phyloP scores from a whole-genome alignment of 257 asterid species.

The Plectranthus barbatus region DNA sequence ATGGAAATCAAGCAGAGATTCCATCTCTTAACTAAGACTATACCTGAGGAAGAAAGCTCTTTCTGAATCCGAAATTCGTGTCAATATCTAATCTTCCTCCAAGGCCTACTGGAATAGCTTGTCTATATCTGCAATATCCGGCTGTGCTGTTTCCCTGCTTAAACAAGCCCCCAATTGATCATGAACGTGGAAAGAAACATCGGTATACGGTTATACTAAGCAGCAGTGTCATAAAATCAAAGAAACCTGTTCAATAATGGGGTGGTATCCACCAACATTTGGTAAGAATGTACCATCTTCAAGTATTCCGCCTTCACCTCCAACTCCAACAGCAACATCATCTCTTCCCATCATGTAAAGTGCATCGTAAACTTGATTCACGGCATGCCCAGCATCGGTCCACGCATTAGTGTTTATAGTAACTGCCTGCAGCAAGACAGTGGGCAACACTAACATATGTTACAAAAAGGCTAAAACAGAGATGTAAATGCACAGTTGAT shows the following conservation, averaged over 20 bases:
- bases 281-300: slow-evolving; percentile 61
- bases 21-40: neutral
- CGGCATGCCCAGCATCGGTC: slow-evolving; percentile 72
- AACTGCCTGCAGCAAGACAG: slow-evolving; percentile 47
- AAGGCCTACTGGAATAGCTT: slow-evolving; percentile 63
- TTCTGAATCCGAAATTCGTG: slow-evolving; percentile 63
- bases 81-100: slow-evolving; percentile 68
- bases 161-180: neutral
- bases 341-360: slow-evolving; percentile 95
- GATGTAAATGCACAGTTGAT: neutral
- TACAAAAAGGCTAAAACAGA: neutral
- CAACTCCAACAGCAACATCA: slow-evolving; percentile 76
- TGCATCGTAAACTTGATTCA: slow-evolving; percentile 68
- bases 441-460: neutral
- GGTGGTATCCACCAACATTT: slow-evolving; percentile 84
- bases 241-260: slow-evolving; percentile 75
- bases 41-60: slow-evolving; percentile 77
- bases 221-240: neutral
- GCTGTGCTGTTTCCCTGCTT: slow-evolving; percentile 55
- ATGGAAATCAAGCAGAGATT: neutral
- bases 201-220: neutral
- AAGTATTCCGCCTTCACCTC: slow-evolving; percentile 86
- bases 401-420: slow-evolving; percentile 67
- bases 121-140: slow-evolving; percentile 84
- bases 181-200: neutral